Percentiles rank a stretch among this genome's conserved stretches.
Evolutionary conservation across 2,329 filamentous ascomycete species (phyloP).

Genomic region (Aspergillus pseudoglaucus): DNA sequence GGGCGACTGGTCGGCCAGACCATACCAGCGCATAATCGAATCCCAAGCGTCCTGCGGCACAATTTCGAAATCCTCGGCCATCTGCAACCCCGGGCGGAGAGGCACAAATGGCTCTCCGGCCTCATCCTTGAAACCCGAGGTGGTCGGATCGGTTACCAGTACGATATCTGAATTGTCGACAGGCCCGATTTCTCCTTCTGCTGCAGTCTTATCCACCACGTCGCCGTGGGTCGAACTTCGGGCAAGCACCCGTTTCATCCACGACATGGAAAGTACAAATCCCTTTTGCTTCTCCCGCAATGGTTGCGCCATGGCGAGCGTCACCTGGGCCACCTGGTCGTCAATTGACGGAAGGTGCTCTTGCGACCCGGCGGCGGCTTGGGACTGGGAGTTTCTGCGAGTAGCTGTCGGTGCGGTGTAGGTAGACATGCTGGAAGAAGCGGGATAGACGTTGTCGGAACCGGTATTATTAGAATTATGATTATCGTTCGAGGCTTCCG

Average conservation of each 20-base stretch:
- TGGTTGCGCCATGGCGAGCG: constrained; percentile 49
- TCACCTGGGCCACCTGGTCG: constrained; percentile 68
- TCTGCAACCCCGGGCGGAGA: constrained; percentile 59
- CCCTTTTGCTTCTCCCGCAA: constrained; percentile 66
- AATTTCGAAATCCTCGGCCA: constrained; percentile 66
- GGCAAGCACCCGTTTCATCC: constrained; percentile 68
- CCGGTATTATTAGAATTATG: constrained; percentile 38
- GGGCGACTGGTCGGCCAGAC: constrained; percentile 60
- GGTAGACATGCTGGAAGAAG: constrained; percentile 34
- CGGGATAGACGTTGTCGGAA: constrained; percentile 31
- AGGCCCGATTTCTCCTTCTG: constrained; percentile 63
- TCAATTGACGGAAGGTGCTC: constrained; percentile 47
- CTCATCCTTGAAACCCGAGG: constrained; percentile 37
- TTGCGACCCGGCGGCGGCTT: constrained; percentile 12
- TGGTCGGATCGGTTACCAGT: constrained; percentile 45
- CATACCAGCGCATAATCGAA: constrained; percentile 75
- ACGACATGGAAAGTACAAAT: constrained; percentile 70
- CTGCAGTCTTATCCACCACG: constrained; percentile 52
- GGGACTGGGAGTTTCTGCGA: constrained; percentile 19
- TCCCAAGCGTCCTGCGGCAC: constrained; percentile 78
- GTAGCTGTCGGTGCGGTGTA: constrained; percentile 25
- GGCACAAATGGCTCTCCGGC: constrained; percentile 58
- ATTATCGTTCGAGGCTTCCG: constrained; percentile 19
- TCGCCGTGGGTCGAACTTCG: constrained; percentile 54
- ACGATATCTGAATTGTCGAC: constrained; percentile 85